These are phyloP conservation scores for Torrubiellomyces zombiae DNA, from an alignment of 2,329 filamentous ascomycete species.

Conservation along the genomic window DNA sequence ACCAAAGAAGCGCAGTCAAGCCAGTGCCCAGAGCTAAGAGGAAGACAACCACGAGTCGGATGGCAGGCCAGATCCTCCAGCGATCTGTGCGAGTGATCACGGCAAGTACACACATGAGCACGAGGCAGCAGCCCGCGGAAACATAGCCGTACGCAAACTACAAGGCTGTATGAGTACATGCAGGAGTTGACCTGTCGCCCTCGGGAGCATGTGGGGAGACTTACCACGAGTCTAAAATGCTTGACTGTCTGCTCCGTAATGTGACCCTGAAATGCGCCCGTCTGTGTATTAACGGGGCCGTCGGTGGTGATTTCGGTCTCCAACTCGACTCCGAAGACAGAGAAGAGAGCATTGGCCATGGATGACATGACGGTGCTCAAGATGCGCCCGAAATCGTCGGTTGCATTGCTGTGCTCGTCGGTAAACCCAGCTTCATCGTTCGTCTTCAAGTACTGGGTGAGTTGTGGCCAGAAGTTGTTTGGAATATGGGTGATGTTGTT, in stretches of 20 bases:
- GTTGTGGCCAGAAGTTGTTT: conserved; percentile 11
- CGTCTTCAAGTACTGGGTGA: conserved; percentile 5
- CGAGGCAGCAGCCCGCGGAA: conserved; percentile 13
- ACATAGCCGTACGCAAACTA: conserved; percentile 20
- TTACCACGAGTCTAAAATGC: conserved; percentile 16
- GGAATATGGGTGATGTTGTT: conserved; percentile 12
- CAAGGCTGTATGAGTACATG: background rate
- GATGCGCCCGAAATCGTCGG: conserved; percentile 3
- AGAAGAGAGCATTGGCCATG: conserved; percentile 14
- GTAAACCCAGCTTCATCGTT: conserved; percentile 2
- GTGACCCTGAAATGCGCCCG: conserved; percentile 7
- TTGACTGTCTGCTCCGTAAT: conserved; percentile 9
- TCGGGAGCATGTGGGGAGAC: conserved; percentile 3
- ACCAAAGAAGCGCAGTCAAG: conserved; percentile 12
- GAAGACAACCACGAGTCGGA: conserved; percentile 13
- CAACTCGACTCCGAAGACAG: conserved; percentile 15
- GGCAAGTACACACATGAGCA: conserved; percentile 15
- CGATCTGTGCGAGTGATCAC: conserved; percentile 13
- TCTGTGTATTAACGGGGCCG: conserved; percentile 5
- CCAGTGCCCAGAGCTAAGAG: conserved; percentile 14
- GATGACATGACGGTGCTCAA: conserved; percentile 6
- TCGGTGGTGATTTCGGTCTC: too few relatives aligned
- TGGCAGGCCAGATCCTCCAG: conserved; percentile 16
- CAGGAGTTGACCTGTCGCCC: conserved; percentile 1
- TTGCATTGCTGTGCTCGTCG: conserved; percentile 1